A percentile compares a stretch with the other conserved stretches of the same genome.
These are phyloP conservation scores for Exophiala spinifera DNA, from an alignment of 2,329 filamentous ascomycete species.

Conservation along the genomic window DNA sequence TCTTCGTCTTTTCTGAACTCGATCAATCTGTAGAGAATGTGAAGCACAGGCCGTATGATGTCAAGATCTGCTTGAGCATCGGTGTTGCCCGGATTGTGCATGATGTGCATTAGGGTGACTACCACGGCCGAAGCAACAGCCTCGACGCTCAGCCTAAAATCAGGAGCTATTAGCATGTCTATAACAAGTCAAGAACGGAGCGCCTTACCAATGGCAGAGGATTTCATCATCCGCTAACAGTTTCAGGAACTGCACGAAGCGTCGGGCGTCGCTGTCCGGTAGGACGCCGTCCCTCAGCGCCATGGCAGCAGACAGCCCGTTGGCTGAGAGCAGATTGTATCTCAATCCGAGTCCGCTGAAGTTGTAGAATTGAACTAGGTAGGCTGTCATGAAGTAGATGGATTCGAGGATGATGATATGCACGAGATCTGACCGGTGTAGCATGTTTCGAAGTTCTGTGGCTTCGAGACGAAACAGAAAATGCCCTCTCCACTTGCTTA, in stretches of 20 bases:
- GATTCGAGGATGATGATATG: slow-evolving; percentile 19
- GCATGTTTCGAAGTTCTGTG: slow-evolving; percentile 3
- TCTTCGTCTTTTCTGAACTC: slow-evolving; percentile 89
- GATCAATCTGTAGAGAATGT: slow-evolving; percentile 13
- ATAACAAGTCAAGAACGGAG: slow-evolving; percentile 19
- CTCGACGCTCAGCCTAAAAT: slow-evolving; percentile 76
- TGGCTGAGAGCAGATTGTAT: slow-evolving; percentile 4
- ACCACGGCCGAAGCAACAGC: slow-evolving; percentile 92
- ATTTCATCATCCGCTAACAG: slow-evolving; percentile 94
- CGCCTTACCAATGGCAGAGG: slow-evolving; percentile 80
- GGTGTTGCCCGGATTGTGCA: slow-evolving; percentile 86
- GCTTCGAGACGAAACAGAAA: slow-evolving; percentile 11
- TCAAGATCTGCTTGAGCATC: slow-evolving; percentile 8
- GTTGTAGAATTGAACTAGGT: slow-evolving; percentile 1
- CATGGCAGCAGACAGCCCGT: slow-evolving; percentile 9
- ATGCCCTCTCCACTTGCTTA: slow-evolving; percentile 14
- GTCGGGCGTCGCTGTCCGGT: slow-evolving; percentile 9
- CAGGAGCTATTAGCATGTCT: background rate
- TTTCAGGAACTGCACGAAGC: slow-evolving; percentile 82
- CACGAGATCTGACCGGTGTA: slow-evolving; percentile 21
- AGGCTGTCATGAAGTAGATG: slow-evolving; percentile 9
- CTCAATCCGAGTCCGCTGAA: background rate
- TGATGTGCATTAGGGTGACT: slow-evolving; percentile 88
- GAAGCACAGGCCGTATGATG: slow-evolving; percentile 7
- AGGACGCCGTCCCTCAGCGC: slow-evolving; percentile 4